Percentiles rank a stretch among this genome's conserved stretches.
phyloP scores from a whole-genome alignment of 2,329 filamentous ascomycete species.

The Bipolaris bicolor region DNA sequence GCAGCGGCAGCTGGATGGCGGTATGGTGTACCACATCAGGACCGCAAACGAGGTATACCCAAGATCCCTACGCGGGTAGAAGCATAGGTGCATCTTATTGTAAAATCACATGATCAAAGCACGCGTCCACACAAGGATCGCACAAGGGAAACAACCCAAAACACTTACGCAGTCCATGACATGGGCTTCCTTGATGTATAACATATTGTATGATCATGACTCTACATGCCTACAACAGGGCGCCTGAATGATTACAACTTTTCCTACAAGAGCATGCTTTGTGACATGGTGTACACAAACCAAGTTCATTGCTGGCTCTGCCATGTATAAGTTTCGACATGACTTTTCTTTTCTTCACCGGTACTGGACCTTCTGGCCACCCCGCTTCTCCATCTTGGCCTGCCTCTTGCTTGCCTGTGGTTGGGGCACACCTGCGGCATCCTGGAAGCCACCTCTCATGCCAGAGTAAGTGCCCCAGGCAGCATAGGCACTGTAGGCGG shows the following conservation, averaged over 20 bases:
- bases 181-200: slow-evolving; percentile 21
- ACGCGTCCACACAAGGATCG: slow-evolving; percentile 61
- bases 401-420: slow-evolving; percentile 55
- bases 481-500: slow-evolving; percentile 54
- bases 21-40: slow-evolving; percentile 67
- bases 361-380: slow-evolving; percentile 57
- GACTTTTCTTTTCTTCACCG: slow-evolving; percentile 39
- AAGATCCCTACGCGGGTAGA: slow-evolving; percentile 69
- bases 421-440: slow-evolving; percentile 50
- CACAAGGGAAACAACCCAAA: slow-evolving; percentile 66
- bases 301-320: background rate
- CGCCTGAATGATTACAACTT: background rate
- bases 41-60: slow-evolving; percentile 66
- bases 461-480: slow-evolving; percentile 56
- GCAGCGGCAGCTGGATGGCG: slow-evolving; percentile 61
- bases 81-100: slow-evolving; percentile 30
- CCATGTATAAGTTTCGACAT: background rate
- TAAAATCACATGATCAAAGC: slow-evolving; percentile 5
- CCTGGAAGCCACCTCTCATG: slow-evolving; percentile 51
- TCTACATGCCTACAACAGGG: background rate
- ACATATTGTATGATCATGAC: background rate
- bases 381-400: slow-evolving; percentile 60
- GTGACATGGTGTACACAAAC: background rate
- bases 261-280: background rate
- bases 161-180: slow-evolving; percentile 64